Evolutionary conservation across 768 basidiomycete species (phyloP), one percentile per base, ranked within the genome.

Genomic region (Lactarius deliciosus): DNA sequence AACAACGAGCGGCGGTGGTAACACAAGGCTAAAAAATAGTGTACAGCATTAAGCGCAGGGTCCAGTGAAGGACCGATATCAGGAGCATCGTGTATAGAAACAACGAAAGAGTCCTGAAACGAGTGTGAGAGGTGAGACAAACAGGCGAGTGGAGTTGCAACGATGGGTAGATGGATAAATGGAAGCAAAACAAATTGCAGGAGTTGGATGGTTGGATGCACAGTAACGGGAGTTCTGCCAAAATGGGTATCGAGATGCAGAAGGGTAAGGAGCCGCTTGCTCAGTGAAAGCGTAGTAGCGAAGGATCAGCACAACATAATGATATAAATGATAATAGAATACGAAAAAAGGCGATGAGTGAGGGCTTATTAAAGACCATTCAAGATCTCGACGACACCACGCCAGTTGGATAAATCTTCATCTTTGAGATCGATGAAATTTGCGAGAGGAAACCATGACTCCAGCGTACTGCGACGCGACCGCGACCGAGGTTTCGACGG

Each of bases 341-440:
- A 45, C 10, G 60, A 57, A 13, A 54, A 11, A 25, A 32, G 30
- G 6, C 18, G 53, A 30, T 8, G 25, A 8, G 38, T 40, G 10
- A 15, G 10, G 16, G 54, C 54, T 67, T 53, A 68, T 67, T 57
- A 69, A 57, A 60, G 30, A 36, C 54, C 40, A 16, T 60, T 66
- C 45, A 74, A 69, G 18, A 88, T 81, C 73, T 88, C 83, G 71
- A 89, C 83, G 73, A 88, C 85, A 75, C 85, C 86, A 69, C 85
- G 78, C 86, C 86, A 88, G 61, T 79, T 80, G 77, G 85, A 83
- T 6, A 70, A 40, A 15, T 70, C 76, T 47, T 76, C 77, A 41
- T 85, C 83, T 64, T 79, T 80, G 59, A 89, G 76, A 72, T 89
- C 86, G 63, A 89, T 88, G 75, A 89, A 89, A 69, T 86, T 87